Percentiles rank a stretch among this genome's conserved stretches.
Conservation (phyloP, 768 basidiomycete species). For the Lactifluus pinguis region DNA sequence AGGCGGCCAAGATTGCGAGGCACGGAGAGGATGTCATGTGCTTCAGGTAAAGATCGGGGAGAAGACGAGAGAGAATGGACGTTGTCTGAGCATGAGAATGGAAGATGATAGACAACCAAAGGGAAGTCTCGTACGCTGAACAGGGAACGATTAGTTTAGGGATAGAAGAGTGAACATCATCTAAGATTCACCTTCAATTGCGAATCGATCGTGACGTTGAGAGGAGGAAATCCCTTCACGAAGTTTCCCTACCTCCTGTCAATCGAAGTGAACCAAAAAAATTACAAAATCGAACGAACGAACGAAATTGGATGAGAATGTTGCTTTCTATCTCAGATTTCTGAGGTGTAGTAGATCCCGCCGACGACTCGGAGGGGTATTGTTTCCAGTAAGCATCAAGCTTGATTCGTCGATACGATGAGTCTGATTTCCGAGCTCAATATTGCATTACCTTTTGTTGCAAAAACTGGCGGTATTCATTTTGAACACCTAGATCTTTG, state of each 20-base stretch:
- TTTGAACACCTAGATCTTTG: slow-evolving; percentile 49
- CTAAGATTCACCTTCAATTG: slow-evolving; percentile 51
- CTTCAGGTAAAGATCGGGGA: slow-evolving; percentile 38
- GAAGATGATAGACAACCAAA: slow-evolving; percentile 57
- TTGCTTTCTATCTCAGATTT: slow-evolving; percentile 54
- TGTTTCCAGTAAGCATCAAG: slow-evolving; percentile 39
- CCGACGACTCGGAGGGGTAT: slow-evolving; percentile 22
- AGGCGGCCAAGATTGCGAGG: slow-evolving; percentile 36
- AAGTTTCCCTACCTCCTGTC: slow-evolving; percentile 49
- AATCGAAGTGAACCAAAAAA: background rate
- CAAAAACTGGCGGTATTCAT: slow-evolving; percentile 59
- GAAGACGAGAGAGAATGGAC: slow-evolving; percentile 50
- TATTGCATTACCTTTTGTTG: slow-evolving; percentile 46
- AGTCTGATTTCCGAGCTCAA: background rate
- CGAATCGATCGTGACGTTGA: slow-evolving; percentile 48
- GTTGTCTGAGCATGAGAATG: slow-evolving; percentile 50
- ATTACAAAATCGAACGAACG: slow-evolving; percentile 26
- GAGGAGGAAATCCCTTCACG: slow-evolving; percentile 65
- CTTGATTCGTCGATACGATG: slow-evolving; percentile 26
- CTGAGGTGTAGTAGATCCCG: slow-evolving; percentile 18
- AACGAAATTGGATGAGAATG: slow-evolving; percentile 64
- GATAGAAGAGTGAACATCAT: background rate
- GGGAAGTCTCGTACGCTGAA: slow-evolving; percentile 65
- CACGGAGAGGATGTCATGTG: slow-evolving; percentile 17
- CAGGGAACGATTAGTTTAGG: background rate